Conservation (phyloP, 164 flowering plant species). For the Vitis cinerea region DNA sequence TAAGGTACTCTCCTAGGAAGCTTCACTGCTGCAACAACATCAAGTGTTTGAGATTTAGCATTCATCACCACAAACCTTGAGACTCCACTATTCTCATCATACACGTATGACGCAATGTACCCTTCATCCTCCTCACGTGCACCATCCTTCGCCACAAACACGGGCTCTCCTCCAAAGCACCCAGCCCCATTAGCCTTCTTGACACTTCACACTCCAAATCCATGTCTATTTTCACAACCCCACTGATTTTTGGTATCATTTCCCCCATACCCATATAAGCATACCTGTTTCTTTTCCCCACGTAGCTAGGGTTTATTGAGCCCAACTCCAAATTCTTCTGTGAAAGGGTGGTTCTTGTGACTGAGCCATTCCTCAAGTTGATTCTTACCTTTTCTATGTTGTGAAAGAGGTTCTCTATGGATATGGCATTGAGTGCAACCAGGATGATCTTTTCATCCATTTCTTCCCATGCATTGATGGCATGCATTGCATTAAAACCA, state of each 20-base stretch:
- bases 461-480: conserved; percentile 10
- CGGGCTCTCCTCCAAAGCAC: conserved; percentile 7
- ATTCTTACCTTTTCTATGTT: neutral
- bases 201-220: neutral
- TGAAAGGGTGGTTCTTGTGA: neutral
- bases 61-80: no score
- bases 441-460: neutral
- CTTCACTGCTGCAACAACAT: neutral
- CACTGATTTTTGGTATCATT: conserved; percentile 6
- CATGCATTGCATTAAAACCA: conserved; percentile 5
- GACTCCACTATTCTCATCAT: no score
- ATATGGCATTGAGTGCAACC: neutral
- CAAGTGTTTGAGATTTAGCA: neutral
- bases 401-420: neutral
- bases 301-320: neutral
- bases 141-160: conserved; percentile 4
- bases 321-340: conserved; percentile 9
- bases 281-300: conserved; percentile 15
- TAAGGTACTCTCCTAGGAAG: conserved; percentile 1
- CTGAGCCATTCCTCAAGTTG: conserved; percentile 8
- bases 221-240: conserved; percentile 16
- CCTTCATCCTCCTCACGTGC: no score
- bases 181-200: neutral
- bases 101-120: no score
- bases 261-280: conserved; percentile 6